Conservation (phyloP, 1,284 basidiomycete species). For the Rhodofomes roseus region DNA sequence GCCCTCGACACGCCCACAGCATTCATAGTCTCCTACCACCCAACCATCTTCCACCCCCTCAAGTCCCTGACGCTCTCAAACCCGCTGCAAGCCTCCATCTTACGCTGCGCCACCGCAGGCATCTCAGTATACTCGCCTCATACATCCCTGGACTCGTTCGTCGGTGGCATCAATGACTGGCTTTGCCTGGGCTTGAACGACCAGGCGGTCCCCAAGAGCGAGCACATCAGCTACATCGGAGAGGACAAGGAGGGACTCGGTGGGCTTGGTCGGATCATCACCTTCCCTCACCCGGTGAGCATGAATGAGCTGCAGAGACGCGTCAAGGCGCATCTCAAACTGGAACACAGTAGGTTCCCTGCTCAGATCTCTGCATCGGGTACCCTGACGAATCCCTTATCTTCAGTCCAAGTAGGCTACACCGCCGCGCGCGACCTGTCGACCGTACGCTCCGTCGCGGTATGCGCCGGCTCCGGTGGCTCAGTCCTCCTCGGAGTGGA, state of each 20-base stretch:
- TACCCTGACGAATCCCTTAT: too few species aligned
- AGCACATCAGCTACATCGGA: slow-evolving; percentile 17
- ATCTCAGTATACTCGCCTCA: slow-evolving; percentile 89
- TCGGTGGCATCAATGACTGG: slow-evolving; percentile 87
- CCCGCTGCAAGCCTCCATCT: slow-evolving; percentile 77
- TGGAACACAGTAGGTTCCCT: slow-evolving; percentile 52
- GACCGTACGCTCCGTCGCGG: slow-evolving; percentile 53
- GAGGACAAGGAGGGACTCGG: slow-evolving; percentile 31
- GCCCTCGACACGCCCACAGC: slow-evolving; percentile 60
- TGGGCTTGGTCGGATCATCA: slow-evolving; percentile 71
- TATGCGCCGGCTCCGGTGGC: slow-evolving; percentile 85
- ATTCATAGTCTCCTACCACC: slow-evolving; percentile 85
- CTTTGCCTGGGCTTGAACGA: slow-evolving; percentile 32
- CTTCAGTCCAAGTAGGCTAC: slow-evolving; percentile 81
- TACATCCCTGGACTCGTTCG: slow-evolving; percentile 79
- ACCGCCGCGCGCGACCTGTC: slow-evolving; percentile 32
- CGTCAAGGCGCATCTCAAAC: slow-evolving; percentile 66
- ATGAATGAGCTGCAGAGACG: slow-evolving; percentile 59
- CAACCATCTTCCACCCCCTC: slow-evolving; percentile 83
- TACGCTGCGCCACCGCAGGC: slow-evolving; percentile 76
- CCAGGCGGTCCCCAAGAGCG: slow-evolving; percentile 15
- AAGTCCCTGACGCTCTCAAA: slow-evolving; percentile 76
- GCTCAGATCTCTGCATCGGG: neutral
- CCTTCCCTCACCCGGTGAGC: slow-evolving; percentile 49
- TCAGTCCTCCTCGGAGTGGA: slow-evolving; percentile 65